Percentiles rank a stretch among this genome's conserved stretches.
Evolutionary conservation across 1,139 yeast genomes (phyloP).

Genomic region (Zygoascus hellenicus): DNA sequence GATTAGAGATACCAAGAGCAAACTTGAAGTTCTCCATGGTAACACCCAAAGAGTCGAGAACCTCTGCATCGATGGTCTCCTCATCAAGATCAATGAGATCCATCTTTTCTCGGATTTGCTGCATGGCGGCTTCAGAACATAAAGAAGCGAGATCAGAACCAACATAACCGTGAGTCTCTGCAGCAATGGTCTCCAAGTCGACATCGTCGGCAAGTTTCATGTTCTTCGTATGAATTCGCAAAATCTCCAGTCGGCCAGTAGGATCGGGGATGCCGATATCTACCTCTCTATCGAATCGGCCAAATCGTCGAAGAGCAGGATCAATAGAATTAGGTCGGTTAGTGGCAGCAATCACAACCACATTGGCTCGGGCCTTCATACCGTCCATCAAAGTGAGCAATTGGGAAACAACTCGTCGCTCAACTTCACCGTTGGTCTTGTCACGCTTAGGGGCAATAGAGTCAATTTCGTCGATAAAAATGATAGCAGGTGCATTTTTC

Average conservation of each 20-base stretch:
- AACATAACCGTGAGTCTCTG: constrained; percentile 95
- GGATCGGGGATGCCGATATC: constrained; percentile 99
- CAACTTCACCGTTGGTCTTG: constrained; percentile 98
- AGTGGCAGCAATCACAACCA: constrained; percentile 92
- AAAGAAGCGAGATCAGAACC: constrained; percentile 93
- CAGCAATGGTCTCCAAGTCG: constrained; percentile 85
- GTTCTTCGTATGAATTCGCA: constrained; percentile 90
- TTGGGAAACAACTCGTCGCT: constrained; percentile 97
- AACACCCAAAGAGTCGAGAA: constrained; percentile 92
- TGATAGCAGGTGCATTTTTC: constrained; percentile 95
- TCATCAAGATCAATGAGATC: constrained; percentile 95
- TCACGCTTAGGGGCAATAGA: constrained; percentile 99
- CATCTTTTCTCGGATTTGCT: constrained; percentile 98
- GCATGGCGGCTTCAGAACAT: constrained; percentile 99
- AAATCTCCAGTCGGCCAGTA: constrained; percentile 93
- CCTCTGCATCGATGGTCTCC: constrained; percentile 97
- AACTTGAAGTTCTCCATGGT: constrained; percentile 98
- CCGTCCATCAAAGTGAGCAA: constrained; percentile 97
- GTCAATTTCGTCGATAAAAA: constrained; percentile 97
- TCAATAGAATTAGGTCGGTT: constrained; percentile 98
- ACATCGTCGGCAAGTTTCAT: constrained; percentile 96
- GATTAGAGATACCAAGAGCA: constrained; percentile 96
- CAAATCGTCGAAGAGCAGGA: constrained; percentile 97
- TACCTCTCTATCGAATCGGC: constrained; percentile 98
- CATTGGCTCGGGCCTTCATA: constrained; percentile 97